These are phyloP conservation scores for Mycena chlorophos DNA, from an alignment of 768 basidiomycete genomes.

Conservation along the genomic window DNA sequence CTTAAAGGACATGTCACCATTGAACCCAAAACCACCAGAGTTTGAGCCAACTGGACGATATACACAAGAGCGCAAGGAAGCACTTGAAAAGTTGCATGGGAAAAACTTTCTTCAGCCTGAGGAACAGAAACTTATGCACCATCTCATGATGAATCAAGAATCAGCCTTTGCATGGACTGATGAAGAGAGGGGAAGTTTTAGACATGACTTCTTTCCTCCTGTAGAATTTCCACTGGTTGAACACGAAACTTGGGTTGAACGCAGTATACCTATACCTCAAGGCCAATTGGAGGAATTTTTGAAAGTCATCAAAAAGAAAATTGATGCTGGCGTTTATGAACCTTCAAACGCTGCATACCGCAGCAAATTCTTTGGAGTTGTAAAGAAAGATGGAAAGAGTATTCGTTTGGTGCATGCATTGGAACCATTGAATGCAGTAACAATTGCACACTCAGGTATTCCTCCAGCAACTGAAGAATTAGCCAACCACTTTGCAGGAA, in stretches of 20 bases:
- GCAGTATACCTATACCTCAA: slow-evolving; percentile 17
- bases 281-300: slow-evolving; percentile 19
- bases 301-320: slow-evolving; percentile 16
- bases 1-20: slow-evolving; percentile 16
- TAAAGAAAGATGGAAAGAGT: slow-evolving; percentile 25
- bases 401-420: slow-evolving; percentile 28
- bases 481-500: slow-evolving; percentile 1
- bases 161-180: slow-evolving; percentile 12
- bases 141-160: slow-evolving; percentile 26
- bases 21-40: slow-evolving; percentile 21
- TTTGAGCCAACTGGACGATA: slow-evolving; percentile 22
- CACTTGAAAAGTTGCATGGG: slow-evolving; percentile 21
- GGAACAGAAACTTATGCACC: slow-evolving; percentile 26
- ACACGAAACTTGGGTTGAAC: slow-evolving; percentile 27
- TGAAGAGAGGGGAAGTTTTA: slow-evolving; percentile 9
- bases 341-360: slow-evolving; percentile 24
- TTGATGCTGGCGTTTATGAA: slow-evolving; percentile 19
- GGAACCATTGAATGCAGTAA: slow-evolving; percentile 28
- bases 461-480: slow-evolving; percentile 21
- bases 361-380: slow-evolving; percentile 35
- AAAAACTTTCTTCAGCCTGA: slow-evolving; percentile 28
- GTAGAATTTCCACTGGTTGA: slow-evolving; percentile 25
- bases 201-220: slow-evolving; percentile 16
- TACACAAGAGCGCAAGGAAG: slow-evolving; percentile 23
- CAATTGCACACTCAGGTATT: slow-evolving; percentile 24